These are phyloP conservation scores for Monosporascus sp. DNA, from an alignment of 2,329 filamentous ascomycete species.

Conservation along the genomic window DNA sequence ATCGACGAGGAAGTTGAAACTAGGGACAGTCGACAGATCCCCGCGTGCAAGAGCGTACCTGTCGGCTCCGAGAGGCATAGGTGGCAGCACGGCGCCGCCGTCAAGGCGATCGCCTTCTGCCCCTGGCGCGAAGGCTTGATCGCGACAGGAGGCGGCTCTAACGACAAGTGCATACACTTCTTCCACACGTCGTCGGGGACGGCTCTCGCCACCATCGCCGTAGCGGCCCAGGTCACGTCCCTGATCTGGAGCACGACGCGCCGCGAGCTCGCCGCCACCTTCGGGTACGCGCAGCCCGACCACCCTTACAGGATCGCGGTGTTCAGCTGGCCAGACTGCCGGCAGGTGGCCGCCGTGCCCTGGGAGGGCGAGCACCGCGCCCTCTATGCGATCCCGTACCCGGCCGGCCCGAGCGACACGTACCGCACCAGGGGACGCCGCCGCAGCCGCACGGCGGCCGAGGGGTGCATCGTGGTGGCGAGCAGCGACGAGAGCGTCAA, in stretches of 20 bases:
- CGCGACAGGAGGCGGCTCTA: constrained; percentile 87
- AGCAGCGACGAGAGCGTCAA: constrained; percentile 89
- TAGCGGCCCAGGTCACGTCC: constrained; percentile 87
- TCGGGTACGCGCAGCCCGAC: constrained; percentile 87
- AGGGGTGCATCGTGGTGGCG: constrained; percentile 86
- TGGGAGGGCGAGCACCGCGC: constrained; percentile 78
- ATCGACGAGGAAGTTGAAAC: constrained; percentile 22
- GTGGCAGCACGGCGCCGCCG: constrained; percentile 77
- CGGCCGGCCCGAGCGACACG: constrained; percentile 38
- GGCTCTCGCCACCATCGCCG: constrained; percentile 82
- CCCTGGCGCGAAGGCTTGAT: constrained; percentile 86
- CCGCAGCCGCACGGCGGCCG: constrained; percentile 48
- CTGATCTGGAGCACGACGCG: constrained; percentile 84
- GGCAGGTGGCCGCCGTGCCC: constrained; percentile 76
- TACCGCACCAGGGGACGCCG: constrained; percentile 49
- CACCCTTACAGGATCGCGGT: constrained; percentile 86
- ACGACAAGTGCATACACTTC: constrained; percentile 94
- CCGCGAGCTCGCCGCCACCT: constrained; percentile 86
- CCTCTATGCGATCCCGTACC: constrained; percentile 83
- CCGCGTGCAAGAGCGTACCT: constrained; percentile 37
- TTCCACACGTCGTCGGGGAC: constrained; percentile 82
- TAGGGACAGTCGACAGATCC: neutral
- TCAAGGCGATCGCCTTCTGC: constrained; percentile 96
- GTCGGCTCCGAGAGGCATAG: constrained; percentile 60
- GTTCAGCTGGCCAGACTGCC: constrained; percentile 90